phyloP scores from a whole-genome alignment of 306 rosid genomes.

The Prunus salicina region DNA sequence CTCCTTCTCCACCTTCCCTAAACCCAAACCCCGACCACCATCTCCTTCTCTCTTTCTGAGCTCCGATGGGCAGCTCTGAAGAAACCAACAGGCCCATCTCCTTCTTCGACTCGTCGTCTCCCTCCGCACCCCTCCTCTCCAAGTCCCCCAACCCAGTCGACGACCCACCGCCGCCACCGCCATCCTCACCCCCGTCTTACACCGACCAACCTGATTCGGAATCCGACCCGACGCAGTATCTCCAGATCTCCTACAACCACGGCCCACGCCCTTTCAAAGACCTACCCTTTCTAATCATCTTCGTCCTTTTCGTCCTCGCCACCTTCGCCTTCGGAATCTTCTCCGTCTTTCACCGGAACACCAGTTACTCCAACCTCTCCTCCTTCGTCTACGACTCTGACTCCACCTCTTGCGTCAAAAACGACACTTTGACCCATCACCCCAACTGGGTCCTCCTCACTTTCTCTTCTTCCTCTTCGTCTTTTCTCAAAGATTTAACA shows the following conservation, averaged over 20 bases:
- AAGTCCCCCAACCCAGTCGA: conserved; percentile 34
- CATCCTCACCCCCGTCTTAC: conserved; percentile 20
- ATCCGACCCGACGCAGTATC: conserved; percentile 57
- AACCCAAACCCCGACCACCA: background rate
- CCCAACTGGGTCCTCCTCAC: conserved; percentile 11
- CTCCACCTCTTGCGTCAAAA: conserved; percentile 53
- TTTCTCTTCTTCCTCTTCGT: conserved; percentile 39
- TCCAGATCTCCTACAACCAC: conserved; percentile 71
- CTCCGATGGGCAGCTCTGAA: conserved; percentile 49
- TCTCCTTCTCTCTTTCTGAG: background rate
- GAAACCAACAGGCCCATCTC: conserved; percentile 44
- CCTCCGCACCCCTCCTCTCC: conserved; percentile 61
- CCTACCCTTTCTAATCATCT: conserved; percentile 65
- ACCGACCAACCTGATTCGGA: conserved; percentile 47
- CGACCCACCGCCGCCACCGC: conserved; percentile 29
- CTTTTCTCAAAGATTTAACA: conserved; percentile 37
- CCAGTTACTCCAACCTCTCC: conserved; percentile 41
- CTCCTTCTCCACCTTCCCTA: background rate
- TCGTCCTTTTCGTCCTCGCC: conserved; percentile 54
- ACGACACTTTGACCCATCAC: conserved; percentile 10
- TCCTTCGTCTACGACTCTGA: conserved; percentile 48
- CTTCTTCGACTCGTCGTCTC: conserved; percentile 37
- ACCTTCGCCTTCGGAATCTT: conserved; percentile 78
- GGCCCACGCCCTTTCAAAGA: conserved; percentile 69
- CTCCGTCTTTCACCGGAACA: conserved; percentile 55